A percentile compares a stretch with the other conserved stretches of the same genome.
These are phyloP conservation scores for Botrytis fabae DNA, from an alignment of 2,329 filamentous ascomycete genomes.

Conservation along the genomic window DNA sequence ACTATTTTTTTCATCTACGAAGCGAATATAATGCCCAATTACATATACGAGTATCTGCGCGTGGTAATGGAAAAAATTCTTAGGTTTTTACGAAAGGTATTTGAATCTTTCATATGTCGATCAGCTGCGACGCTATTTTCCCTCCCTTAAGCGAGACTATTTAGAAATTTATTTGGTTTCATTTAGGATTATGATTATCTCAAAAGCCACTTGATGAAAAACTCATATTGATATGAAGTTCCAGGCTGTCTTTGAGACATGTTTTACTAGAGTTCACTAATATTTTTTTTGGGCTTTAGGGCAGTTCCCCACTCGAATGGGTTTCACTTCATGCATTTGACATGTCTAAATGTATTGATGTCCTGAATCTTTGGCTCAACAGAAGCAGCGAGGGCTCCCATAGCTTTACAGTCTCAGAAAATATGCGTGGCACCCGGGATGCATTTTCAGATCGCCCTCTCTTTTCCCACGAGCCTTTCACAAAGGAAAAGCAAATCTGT, in stretches of 20 bases:
- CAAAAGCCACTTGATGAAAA: background rate
- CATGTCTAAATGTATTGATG: background rate
- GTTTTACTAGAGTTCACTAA: background rate
- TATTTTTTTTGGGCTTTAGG: background rate
- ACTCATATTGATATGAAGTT: no score
- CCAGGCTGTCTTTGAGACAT: background rate
- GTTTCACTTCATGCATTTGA: background rate
- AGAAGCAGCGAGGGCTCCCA: background rate
- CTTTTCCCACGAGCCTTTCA: no score
- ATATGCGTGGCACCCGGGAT: background rate
- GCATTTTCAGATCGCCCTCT: background rate
- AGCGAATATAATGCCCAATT: slow-evolving; percentile 25
- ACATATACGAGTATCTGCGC: slow-evolving; percentile 23
- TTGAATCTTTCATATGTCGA: background rate
- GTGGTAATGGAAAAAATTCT: background rate
- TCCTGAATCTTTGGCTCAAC: background rate
- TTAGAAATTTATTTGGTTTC: no score
- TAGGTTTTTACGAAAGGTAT: background rate
- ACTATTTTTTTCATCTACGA: no score
- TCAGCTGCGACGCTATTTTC: background rate
- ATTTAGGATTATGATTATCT: background rate
- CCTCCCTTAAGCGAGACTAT: background rate
- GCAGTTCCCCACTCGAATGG: background rate
- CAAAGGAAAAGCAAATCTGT: background rate
- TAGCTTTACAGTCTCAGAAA: background rate